Evolutionary conservation across 2,329 filamentous ascomycete species (phyloP), one percentile per base, ranked within the genome.

Genomic region (Claviceps africana): DNA sequence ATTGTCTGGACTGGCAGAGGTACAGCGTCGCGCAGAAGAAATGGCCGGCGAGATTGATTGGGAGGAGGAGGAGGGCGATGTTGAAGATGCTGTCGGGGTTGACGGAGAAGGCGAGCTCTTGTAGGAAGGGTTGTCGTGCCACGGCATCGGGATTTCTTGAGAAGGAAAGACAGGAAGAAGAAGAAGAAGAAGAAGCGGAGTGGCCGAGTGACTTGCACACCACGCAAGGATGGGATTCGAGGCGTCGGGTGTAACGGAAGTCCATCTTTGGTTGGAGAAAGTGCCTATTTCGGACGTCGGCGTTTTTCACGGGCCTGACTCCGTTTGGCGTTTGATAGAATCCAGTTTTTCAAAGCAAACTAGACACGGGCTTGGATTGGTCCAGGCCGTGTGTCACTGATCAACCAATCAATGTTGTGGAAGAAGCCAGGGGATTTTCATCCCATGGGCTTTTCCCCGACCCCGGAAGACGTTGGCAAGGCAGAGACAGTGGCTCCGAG

Each of bases 1-100:
- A 64, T 71, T 91, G 35, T 86, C 81, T 35, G 85, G 85, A 0
- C 64, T 89, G 44, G 82, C 82, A 0, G 85, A 88, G 64, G 81
- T 89, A n/a, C 80, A 83, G 64, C 68, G 78, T 22, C 66, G 65
- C 54, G 79, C 79, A 0, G 78, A 81, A 58, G 72, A 71, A 56
- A 67, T 74, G 63, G 67, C 68, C 2, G 70, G 59, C 0, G 65
- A 79, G 45, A 68, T 86, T 47, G 82, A 85, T 28, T 83, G 79
- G 73, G 79, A 80, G 49, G 74, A 76, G 39, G 78, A 80, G 48
- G 74, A 76, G 39, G 78, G 79, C 11, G 78, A 76, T 22, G 25
- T 25, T 25, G 70, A 71, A 21, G 70, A 70, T 4, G 65, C 67
- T 2, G 70, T 62, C 15, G 74, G 71, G 1, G 70, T 79, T 0